Base-by-base conservation (phyloP, 78 protist genomes). In the Thecamonas trahens region DNA sequence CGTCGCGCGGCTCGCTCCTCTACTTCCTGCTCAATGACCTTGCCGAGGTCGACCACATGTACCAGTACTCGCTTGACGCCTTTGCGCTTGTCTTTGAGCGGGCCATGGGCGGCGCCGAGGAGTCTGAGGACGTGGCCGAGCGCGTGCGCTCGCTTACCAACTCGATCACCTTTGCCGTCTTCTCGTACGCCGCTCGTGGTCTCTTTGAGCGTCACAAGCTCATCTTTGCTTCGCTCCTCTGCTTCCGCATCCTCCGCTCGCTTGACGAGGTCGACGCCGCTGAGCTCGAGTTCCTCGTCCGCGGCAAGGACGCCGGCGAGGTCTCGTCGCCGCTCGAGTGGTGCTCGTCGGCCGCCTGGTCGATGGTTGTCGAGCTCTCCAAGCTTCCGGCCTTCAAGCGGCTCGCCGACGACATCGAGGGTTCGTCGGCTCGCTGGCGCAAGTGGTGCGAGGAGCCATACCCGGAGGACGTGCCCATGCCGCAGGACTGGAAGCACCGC, bases 201-300 rank as follows among this genome's bases (percentile, higher is more conserved):
- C 83, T 92, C 4, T 92, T 92, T 37, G 92, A 82, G 72, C 31
- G 47, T 18, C 89, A 92, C 77, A 87, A 88, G 76, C 69, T 76
- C 49, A 45, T 82, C 31, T 87, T 85, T 57, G 22, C 86, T 29
- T 73, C 84, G 71, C 66, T 75, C 22, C 55, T 87, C 28, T 0
- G 55, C 45, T 20, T 69, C 24, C 42, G 39, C 24, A 79, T 85
- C 42, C 18, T 40, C 52, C 72, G 74, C 20, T n/a, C 50, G 61
- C 2, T n/a, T n/a, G 82, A 80, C 35, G 70, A 24, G 26, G 71
- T 89, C 22, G 4, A 55, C 14, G 11, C 9, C 0, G 73, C 57
- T 13, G 89, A 86, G 70, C 78, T 87, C 87, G 31, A 29, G 42
- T 67, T 67, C n/a, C 17, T 67, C 32, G 15, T 50, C 50, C 28